phyloP scores from a whole-genome alignment of 805 yeast species.

The Lipomyces anomalus region DNA sequence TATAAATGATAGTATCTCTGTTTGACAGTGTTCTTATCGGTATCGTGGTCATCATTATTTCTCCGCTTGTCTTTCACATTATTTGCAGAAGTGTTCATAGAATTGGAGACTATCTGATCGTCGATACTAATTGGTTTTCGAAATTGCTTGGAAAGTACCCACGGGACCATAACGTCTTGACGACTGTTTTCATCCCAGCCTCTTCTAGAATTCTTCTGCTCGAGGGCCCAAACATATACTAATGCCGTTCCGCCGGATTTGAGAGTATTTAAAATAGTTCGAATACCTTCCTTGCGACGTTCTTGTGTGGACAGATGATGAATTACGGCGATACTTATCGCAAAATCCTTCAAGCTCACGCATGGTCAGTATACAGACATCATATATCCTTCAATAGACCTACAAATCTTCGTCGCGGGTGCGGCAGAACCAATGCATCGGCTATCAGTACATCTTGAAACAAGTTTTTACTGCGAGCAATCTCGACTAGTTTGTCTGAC shows the following conservation, averaged over 20 bases:
- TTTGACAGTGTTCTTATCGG: conserved; percentile 44
- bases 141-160: too few relatives aligned
- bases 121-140: conserved; percentile 36
- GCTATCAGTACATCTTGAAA: conserved; percentile 61
- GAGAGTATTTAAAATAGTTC: conserved; percentile 58
- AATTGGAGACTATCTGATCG: too few relatives aligned
- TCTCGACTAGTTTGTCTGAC: conserved; percentile 26
- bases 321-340: conserved; percentile 89
- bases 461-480: conserved; percentile 47
- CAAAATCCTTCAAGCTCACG: too few relatives aligned
- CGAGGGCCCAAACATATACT: conserved; percentile 95
- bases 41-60: conserved; percentile 15
- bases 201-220: conserved; percentile 78
- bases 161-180: conserved; percentile 91
- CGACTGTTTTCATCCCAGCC: conserved; percentile 90
- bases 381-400: too few relatives aligned
- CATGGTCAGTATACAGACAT: too few relatives aligned
- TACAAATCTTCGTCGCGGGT: conserved; percentile 41
- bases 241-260: conserved; percentile 60
- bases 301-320: conserved; percentile 89
- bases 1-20: conserved; percentile 88
- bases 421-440: conserved; percentile 71
- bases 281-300: conserved; percentile 71
- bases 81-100: too few relatives aligned
- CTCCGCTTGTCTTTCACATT: conserved; percentile 22